Conservation (phyloP, 352 stramenopile species). For the Aphanomyces astaci region DNA sequence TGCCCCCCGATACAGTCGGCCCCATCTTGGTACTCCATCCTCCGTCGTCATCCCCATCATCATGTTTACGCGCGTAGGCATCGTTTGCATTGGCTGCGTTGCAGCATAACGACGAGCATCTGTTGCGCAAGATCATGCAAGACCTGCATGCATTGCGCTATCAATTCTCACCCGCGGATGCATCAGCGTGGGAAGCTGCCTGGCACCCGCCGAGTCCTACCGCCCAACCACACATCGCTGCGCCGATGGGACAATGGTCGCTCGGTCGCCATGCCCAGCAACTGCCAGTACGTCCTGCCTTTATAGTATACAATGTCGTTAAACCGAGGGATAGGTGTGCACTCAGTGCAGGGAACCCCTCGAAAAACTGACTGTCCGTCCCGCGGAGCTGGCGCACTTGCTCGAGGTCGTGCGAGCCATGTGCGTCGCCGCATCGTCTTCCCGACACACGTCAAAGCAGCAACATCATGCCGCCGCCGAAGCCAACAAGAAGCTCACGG, state of each 20-base stretch:
- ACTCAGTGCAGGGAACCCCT: neutral
- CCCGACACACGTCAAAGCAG: no score
- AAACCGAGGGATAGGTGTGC: neutral
- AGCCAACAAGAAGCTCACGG: slow-evolving; percentile 35
- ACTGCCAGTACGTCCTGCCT: no score
- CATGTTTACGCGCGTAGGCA: neutral
- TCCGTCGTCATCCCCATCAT: neutral
- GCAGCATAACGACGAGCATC: neutral
- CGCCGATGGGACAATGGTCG: no score
- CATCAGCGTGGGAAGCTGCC: neutral
- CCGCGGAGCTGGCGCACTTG: neutral
- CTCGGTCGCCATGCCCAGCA: no score
- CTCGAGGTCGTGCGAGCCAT: neutral
- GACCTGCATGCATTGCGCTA: slow-evolving; percentile 4
- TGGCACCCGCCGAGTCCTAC: no score
- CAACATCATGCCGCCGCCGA: slow-evolving; percentile 15
- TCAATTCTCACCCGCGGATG: neutral
- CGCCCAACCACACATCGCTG: no score
- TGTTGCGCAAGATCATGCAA: neutral
- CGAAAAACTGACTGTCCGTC: neutral
- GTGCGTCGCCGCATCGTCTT: neutral
- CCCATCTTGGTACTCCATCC: neutral
- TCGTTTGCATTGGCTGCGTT: neutral
- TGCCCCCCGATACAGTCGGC: neutral
- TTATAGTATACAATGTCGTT: no score